A percentile compares a stretch with the other conserved stretches of the same genome.
These are phyloP conservation scores for Psilocybe subaeruginosa DNA, from an alignment of 768 basidiomycete genomes.

Conservation along the genomic window DNA sequence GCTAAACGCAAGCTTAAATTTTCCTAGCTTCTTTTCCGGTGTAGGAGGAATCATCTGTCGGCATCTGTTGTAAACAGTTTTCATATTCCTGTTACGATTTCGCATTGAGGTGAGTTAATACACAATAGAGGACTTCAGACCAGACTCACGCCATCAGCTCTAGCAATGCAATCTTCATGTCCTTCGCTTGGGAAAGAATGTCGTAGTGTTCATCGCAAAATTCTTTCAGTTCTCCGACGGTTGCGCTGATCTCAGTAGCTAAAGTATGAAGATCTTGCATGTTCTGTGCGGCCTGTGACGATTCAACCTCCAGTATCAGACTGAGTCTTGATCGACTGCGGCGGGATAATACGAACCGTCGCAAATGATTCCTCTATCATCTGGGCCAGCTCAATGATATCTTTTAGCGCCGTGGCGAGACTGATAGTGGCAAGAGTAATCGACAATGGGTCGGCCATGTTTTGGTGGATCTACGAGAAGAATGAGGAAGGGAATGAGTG, in stretches of 20 bases:
- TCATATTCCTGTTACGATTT: conserved; percentile 8
- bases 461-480: background rate
- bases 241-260: conserved; percentile 4
- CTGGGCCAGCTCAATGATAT: conserved; percentile 2
- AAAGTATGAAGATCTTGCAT: conserved; percentile 1
- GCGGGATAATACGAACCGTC: background rate
- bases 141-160: conserved; percentile 8
- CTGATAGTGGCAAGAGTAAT: background rate
- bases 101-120: background rate
- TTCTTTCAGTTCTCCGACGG: conserved; percentile 7
- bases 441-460: conserved; percentile 4
- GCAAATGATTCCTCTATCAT: background rate
- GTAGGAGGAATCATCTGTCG: background rate
- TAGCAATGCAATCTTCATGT: conserved; percentile 5
- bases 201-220: conserved; percentile 12
- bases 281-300: background rate
- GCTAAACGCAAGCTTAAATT: conserved; percentile 2
- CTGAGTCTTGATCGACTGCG: background rate
- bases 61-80: conserved; percentile 3
- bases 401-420: conserved; percentile 3
- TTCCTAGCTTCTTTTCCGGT: background rate
- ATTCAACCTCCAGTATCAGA: background rate
- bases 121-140: background rate
- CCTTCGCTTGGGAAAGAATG: conserved; percentile 4
- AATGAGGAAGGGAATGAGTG: too few species aligned